These are phyloP conservation scores for Kwoniella pini DNA, from an alignment of 768 basidiomycete species.

Conservation along the genomic window DNA sequence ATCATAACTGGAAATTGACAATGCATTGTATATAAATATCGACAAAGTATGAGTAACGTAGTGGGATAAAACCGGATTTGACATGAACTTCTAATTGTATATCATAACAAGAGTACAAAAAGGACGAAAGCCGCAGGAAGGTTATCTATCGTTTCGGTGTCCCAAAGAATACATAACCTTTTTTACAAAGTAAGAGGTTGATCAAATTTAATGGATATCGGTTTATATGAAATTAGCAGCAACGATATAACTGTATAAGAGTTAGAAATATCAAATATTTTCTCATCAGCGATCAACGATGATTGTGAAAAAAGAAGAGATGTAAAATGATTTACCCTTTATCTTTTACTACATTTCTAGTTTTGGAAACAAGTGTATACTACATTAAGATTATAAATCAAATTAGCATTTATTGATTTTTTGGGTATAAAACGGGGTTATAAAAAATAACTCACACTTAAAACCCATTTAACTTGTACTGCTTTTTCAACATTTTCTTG, in stretches of 20 bases:
- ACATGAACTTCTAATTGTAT: no score
- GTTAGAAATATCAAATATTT: not conserved
- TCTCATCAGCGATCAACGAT: no score
- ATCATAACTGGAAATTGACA: no score
- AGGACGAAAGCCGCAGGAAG: no score
- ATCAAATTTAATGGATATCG: not conserved
- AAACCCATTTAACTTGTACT: slow-evolving; percentile 49
- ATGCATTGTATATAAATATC: slow-evolving; percentile 4
- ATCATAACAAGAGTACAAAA: no score
- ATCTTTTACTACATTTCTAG: slow-evolving; percentile 49
- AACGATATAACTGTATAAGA: slow-evolving; percentile 33
- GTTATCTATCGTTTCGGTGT: not conserved
- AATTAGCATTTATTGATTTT: not conserved
- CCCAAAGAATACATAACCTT: no score
- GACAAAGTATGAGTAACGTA: no score
- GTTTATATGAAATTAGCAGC: slow-evolving; percentile 22
- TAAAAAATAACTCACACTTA: slow-evolving; percentile 43
- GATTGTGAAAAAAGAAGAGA: not conserved
- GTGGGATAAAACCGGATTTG: no score
- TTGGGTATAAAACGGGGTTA: no score
- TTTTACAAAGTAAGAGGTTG: no score
- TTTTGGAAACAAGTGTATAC: slow-evolving; percentile 50
- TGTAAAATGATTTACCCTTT: slow-evolving; percentile 43
- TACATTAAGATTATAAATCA: slow-evolving; percentile 4
- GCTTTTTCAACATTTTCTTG: slow-evolving; percentile 22